Evolutionary conservation across 1,139 yeast genomes (phyloP), one percentile per base, ranked within the genome.

Genomic region (Pichia sp.): DNA sequence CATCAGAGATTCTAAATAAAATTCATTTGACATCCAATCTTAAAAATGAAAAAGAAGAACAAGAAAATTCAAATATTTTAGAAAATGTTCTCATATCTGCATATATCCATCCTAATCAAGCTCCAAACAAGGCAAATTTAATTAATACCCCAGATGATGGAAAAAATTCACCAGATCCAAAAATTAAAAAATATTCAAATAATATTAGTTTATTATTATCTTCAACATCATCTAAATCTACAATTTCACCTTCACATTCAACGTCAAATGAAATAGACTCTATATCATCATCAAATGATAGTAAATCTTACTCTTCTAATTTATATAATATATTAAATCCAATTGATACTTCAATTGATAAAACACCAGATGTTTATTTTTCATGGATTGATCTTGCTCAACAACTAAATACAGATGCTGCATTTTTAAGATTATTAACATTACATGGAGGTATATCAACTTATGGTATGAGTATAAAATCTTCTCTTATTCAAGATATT

Each of bases 301-400:
- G 16, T 16, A 16, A 16, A 16, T 16, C 16, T 16, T 16, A 16
- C 16, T 16, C 16, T 16, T 16, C 16, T 16, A 16, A 16, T 16
- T 16, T 16, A 16, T 16, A 16, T 16, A 16, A 16, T 16, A 16
- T 16, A 16, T 16, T 16, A 7, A 30, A 30, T 7, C 6, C 6
- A 6, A 2, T 7, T 16, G 22, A n/a, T 16, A n/a, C n/a, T 30
- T 4, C 22, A 16, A 16, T 16, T 16, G 16, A 16, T 16, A 16
- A 16, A 22, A 23, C n/a, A 32, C 16, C 16, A 2, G 49, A 47
- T 6, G 35, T 45, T 7, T 70, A 68, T 54, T 75, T 66, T 55
- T 74, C 80, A 6, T 78, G 82, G 82, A 70, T 68, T 53, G 83
- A 78, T 55, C 56, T 75, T 37, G 67, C 74, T 29, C 80, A 77